Base-by-base conservation (phyloP, 176 grass and related monocot genomes). In the Guadua angustifolia region DNA sequence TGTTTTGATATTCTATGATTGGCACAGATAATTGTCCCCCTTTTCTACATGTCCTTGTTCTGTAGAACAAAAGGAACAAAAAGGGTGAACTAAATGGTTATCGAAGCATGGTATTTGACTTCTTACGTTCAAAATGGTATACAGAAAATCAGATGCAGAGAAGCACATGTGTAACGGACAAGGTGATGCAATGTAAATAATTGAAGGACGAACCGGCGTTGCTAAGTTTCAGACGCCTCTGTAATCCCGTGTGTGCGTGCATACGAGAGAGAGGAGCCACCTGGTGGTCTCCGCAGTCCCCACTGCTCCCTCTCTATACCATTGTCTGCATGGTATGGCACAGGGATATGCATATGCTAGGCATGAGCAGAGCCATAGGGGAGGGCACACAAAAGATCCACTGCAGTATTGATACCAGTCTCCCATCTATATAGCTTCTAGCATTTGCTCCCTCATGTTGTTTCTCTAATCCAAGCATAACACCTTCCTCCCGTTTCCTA, bases 311-410 rank as follows among this genome's bases (percentile, higher is more conserved):
- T 75, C 68, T 74, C 67, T 59, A 78, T 40, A 33, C 35, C 75
- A 79, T 66, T 64, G 85, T 83, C 88, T 87, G 84, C 85, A 87
- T 91, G 89, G 80, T 80, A 87, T 80, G 61, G 62, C 81, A 91
- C 80, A 69, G 26, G 53, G 85, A 91, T 80, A 69, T 71, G 83
- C 62, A 77, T 81, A 89, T 55, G 75, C 70, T 69, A 75, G 43
- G 53, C 75, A 80, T 70, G 52, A 91, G 80, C 75, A 70, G 33
- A 84, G 74, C 14, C 69, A 64, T 74, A 83, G 74, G 35, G 6
- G 15, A 22, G 39, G 42, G 14, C 59, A 11, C 39, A 59, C 74
- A 80, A 69, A 75, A 75, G 43, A 42, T 69, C 26, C 64, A 61
- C 39, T 84, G 74, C 84, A 75, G 61, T 71, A 75, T 63, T 84